phyloP scores from a whole-genome alignment of 2,329 filamentous ascomycete genomes.

The Hymenoscyphus linearis region DNA sequence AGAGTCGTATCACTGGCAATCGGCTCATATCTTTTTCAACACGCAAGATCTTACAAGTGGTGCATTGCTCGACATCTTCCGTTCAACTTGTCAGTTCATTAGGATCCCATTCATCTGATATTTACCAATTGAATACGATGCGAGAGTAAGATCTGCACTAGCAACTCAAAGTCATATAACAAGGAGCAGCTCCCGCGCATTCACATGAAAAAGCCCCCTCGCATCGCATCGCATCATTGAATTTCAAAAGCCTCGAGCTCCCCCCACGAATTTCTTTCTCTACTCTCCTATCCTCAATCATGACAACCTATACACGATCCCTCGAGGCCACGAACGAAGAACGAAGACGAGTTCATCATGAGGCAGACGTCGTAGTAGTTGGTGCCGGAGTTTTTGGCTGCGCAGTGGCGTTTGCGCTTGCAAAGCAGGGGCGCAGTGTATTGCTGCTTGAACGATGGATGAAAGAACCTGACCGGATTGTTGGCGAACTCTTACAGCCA shows the following conservation, averaged over 20 bases:
- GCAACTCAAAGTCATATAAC: slow-evolving; percentile 7
- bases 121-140: neutral
- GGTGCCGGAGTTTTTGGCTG: slow-evolving; percentile 89
- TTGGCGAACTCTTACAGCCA: slow-evolving; percentile 91
- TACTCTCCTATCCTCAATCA: slow-evolving; percentile 9
- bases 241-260: neutral
- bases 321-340: slow-evolving; percentile 30
- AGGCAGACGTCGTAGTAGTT: slow-evolving; percentile 82
- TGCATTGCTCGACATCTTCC: slow-evolving; percentile 7
- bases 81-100: neutral
- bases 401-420: slow-evolving; percentile 76
- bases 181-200: slow-evolving; percentile 7
- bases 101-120: neutral
- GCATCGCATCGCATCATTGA: slow-evolving; percentile 1
- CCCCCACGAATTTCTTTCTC: neutral
- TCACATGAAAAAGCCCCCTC: slow-evolving; percentile 6
- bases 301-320: slow-evolving; percentile 9
- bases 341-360: slow-evolving; percentile 50
- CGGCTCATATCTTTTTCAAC: slow-evolving; percentile 6
- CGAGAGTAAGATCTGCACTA: neutral
- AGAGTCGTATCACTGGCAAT: slow-evolving; percentile 15
- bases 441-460: slow-evolving; percentile 83
- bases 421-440: slow-evolving; percentile 84
- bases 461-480: slow-evolving; percentile 91
- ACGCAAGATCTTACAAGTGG: neutral